Evolutionary conservation across 768 basidiomycete species (phyloP), one percentile per base, ranked within the genome.

Genomic region (Collybia sordida): DNA sequence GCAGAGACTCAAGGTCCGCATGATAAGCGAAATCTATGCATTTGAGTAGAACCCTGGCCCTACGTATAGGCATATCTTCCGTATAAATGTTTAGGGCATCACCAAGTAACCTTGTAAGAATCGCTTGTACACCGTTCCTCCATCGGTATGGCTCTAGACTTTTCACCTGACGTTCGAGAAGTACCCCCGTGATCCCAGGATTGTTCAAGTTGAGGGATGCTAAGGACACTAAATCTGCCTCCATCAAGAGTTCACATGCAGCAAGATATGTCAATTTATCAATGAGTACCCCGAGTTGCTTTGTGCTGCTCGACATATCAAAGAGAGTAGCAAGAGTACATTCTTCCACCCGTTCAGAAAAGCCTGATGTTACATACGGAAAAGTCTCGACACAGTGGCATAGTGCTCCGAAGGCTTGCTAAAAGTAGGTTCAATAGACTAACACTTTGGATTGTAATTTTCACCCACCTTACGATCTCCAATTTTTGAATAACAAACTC

Each of bases 401-500:
- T 51, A 84, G 83, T 1, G 82, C 75, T 6, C 81, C 72, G 49
- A 80, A 82, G 12, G 88, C 83, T 49, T 77, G 73, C 88, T 91
- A 52, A 12, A 18, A n/a, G 54, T 52, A 17, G 50, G 40, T 45
- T 46, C 46, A 34, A 25, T 23, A 27, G 45, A 22, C 41, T 0
- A 15, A 24, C 31, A 42, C 47, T 11, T 39, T 42, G 40, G 25
- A 51, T 45, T 51, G 47, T 38, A 45, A 44, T 35, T 14, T 38
- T 47, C 3, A 64, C 74, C 24, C 39, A 90, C 93, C 78, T 79
- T 80, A 18, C 86, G 77, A 56, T 96, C 88, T 0, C 86, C 87
- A 22, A 83, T 83, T 64, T 90, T 93, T 23, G 79, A 76, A 59
- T 82, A 84, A 62, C 90, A 93, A 3, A 87, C 81, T 0, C 80